Conservation (phyloP, 305 asterid species). For the Fraxinus sp. region DNA sequence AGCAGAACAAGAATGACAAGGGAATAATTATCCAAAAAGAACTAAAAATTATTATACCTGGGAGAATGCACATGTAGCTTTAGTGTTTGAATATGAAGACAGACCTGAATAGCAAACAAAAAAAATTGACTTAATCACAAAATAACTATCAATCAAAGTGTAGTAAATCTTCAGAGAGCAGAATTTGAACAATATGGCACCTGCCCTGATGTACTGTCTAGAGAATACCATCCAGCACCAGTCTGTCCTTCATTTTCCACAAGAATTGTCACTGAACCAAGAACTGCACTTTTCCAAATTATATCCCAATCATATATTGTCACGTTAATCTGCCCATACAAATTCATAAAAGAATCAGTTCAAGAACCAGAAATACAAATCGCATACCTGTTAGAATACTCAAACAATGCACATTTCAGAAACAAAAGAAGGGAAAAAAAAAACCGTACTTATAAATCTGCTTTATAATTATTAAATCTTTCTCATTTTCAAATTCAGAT, state of each 20-base stretch:
- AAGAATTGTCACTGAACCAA: slow-evolving; percentile 80
- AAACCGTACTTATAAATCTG: not conserved
- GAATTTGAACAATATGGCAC: slow-evolving; percentile 34
- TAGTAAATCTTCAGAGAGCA: slow-evolving; percentile 17
- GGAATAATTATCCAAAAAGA: not conserved
- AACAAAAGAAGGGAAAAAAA: not conserved
- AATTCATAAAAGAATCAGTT: slow-evolving; percentile 40
- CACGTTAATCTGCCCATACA: slow-evolving; percentile 75
- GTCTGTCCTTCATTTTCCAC: slow-evolving; percentile 77
- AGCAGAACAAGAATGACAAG: slow-evolving; percentile 5
- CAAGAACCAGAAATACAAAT: slow-evolving; percentile 18
- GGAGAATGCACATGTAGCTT: slow-evolving; percentile 51
- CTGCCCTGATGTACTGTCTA: slow-evolving; percentile 90
- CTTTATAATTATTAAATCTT: not conserved
- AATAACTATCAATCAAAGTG: not conserved
- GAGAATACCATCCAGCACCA: slow-evolving; percentile 72
- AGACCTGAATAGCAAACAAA: slow-evolving; percentile 60
- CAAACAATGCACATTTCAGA: not conserved
- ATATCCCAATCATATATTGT: slow-evolving; percentile 99
- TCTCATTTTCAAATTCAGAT: slow-evolving; percentile 1
- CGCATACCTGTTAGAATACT: slow-evolving; percentile 14
- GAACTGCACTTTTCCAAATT: slow-evolving; percentile 99
- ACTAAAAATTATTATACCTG: slow-evolving; percentile 44
- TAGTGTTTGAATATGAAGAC: slow-evolving; percentile 72
- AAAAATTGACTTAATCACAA: slow-evolving; percentile 7